These are phyloP conservation scores for Stereum hirsutum DNA, from an alignment of 1,284 basidiomycete genomes.

Conservation along the genomic window DNA sequence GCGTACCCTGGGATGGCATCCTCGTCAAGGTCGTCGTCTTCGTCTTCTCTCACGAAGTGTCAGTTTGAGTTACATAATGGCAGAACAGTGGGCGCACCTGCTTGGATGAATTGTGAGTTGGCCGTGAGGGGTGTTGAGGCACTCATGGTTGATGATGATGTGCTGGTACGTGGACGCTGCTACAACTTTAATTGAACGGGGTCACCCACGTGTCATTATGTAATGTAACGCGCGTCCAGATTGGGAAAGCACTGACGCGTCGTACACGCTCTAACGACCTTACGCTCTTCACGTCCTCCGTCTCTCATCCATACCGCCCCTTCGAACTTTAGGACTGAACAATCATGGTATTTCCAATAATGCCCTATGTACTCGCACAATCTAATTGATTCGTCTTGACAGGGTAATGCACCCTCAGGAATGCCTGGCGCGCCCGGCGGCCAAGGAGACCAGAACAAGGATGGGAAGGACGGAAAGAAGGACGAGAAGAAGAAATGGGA, in stretches of 20 bases:
- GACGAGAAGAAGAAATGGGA: slow-evolving; percentile 97
- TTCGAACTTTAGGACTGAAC: slow-evolving; percentile 5
- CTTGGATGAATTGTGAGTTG: slow-evolving; percentile 67
- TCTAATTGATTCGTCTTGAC: neutral
- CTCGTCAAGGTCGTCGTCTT: slow-evolving; percentile 75
- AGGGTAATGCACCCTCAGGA: slow-evolving; percentile 81
- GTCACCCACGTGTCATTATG: slow-evolving; percentile 8
- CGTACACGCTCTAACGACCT: slow-evolving; percentile 22
- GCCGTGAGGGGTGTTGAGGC: slow-evolving; percentile 44
- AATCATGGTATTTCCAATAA: slow-evolving; percentile 15
- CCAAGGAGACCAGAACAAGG: slow-evolving; percentile 6
- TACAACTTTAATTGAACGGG: neutral
- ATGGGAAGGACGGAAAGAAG: slow-evolving; percentile 40
- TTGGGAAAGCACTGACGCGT: slow-evolving; percentile 48
- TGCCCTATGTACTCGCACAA: neutral
- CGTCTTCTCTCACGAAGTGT: too few relatives aligned
- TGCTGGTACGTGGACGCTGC: neutral
- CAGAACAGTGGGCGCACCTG: slow-evolving; percentile 40
- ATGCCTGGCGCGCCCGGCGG: slow-evolving; percentile 36
- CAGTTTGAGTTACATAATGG: too few relatives aligned
- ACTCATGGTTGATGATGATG: slow-evolving; percentile 12
- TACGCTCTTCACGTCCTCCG: slow-evolving; percentile 20
- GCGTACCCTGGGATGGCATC: slow-evolving; percentile 71
- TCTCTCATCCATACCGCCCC: slow-evolving; percentile 14
- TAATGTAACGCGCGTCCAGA: slow-evolving; percentile 5